Evolutionary conservation across 768 basidiomycete species (phyloP).

Genomic region (Lentinula aciculospora): DNA sequence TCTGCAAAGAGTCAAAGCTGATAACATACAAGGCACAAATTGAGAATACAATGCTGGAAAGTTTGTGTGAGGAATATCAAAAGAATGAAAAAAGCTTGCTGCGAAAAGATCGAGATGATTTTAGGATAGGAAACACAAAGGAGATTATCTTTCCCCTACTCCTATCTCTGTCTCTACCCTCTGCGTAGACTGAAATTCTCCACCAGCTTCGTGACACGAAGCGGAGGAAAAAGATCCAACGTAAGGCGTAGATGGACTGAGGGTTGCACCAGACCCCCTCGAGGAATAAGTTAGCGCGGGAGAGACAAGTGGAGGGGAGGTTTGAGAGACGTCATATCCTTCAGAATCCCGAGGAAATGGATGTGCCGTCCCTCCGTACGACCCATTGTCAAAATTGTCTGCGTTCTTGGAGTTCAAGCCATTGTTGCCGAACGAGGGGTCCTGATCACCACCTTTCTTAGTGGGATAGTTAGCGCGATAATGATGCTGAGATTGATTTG

Average conservation of each 20-base stretch:
- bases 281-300: conserved; percentile 68
- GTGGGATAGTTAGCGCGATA: conserved; percentile 1
- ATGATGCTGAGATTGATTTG: conserved; percentile 6
- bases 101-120: neutral
- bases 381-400: conserved; percentile 1
- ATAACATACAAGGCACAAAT: neutral
- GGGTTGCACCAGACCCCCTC: conserved; percentile 51
- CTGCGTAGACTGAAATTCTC: neutral
- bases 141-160: neutral
- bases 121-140: too few relatives aligned
- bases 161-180: neutral
- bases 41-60: neutral
- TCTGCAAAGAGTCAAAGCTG: neutral
- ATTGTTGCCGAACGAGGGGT: conserved; percentile 6
- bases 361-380: neutral
- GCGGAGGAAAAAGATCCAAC: conserved; percentile 46
- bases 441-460: neutral
- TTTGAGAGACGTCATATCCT: conserved; percentile 23
- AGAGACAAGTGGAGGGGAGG: conserved; percentile 54
- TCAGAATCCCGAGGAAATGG: conserved; percentile 11
- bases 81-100: neutral
- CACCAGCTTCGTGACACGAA: neutral
- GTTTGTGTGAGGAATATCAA: neutral
- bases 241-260: conserved; percentile 70
- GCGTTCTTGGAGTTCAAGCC: conserved; percentile 5